Conservation (phyloP, 1,139 yeast genomes). For the Maudiozyma humilis region DNA sequence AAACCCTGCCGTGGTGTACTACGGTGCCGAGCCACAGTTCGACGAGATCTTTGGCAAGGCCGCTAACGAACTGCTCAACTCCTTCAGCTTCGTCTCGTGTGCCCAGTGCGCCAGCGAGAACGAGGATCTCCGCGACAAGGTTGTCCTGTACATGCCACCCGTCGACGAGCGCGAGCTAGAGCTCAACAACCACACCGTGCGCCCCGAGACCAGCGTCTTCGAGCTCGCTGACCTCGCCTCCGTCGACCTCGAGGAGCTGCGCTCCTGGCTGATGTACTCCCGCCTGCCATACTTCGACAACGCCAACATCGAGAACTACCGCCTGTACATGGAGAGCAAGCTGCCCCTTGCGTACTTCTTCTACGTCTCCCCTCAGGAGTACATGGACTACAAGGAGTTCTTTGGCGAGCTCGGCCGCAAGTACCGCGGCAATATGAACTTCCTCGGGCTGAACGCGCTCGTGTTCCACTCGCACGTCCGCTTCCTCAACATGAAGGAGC, state of each 20-base stretch:
- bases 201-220: background rate
- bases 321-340: constrained; percentile 61
- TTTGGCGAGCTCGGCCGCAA: constrained; percentile 61
- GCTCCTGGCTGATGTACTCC: constrained; percentile 11
- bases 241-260: constrained; percentile 5
- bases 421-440: constrained; percentile 71
- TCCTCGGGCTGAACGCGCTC: constrained; percentile 81
- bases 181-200: constrained; percentile 1
- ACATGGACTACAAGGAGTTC: constrained; percentile 44
- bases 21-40: constrained; percentile 16
- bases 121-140: constrained; percentile 3
- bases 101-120: constrained; percentile 5
- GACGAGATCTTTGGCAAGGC: constrained; percentile 23
- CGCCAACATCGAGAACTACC: constrained; percentile 72
- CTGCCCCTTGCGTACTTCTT: constrained; percentile 84
- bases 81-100: constrained; percentile 17
- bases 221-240: constrained; percentile 1
- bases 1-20: constrained; percentile 21
- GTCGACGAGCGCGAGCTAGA: constrained; percentile 4
- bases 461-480: constrained; percentile 82
- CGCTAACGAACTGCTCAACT: constrained; percentile 21
- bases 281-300: constrained; percentile 84
- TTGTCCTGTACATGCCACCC: constrained; percentile 14
- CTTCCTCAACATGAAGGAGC: constrained; percentile 71
- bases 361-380: constrained; percentile 61